Evolutionary conservation across 768 basidiomycete genomes (phyloP).

Genomic region (Calvatia gigantea): DNA sequence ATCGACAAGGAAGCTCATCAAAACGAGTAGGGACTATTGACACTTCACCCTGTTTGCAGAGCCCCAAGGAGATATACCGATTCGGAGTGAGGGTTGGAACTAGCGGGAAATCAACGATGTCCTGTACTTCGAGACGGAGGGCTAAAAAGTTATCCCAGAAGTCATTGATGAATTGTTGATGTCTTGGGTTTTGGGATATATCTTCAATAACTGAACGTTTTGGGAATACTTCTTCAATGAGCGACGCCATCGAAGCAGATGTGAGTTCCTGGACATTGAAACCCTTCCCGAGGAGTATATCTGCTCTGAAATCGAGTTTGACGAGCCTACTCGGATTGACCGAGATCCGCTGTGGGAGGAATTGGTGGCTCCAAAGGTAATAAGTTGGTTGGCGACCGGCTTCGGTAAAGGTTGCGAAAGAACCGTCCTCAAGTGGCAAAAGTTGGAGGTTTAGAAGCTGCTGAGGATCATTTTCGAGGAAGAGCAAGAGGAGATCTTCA

Average conservation of each 20-base stretch:
- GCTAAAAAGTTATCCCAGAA: slow-evolving; percentile 28
- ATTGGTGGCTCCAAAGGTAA: slow-evolving; percentile 7
- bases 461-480: slow-evolving; percentile 16
- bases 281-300: neutral
- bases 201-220: neutral
- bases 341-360: neutral
- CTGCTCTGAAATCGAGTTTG: neutral
- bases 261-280: slow-evolving; percentile 8
- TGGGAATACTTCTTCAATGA: slow-evolving; percentile 1
- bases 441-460: slow-evolving; percentile 28
- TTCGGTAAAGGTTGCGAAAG: slow-evolving; percentile 22
- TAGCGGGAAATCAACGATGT: slow-evolving; percentile 29
- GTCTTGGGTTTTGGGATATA: neutral
- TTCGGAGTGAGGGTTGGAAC: slow-evolving; percentile 25
- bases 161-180: slow-evolving; percentile 21
- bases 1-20: slow-evolving; percentile 14
- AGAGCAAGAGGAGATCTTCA: slow-evolving; percentile 21
- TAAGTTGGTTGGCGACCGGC: slow-evolving; percentile 23
- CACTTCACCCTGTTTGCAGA: slow-evolving; percentile 22
- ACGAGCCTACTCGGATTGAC: neutral
- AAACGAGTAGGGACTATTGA: slow-evolving; percentile 19
- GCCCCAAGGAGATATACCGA: slow-evolving; percentile 28
- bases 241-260: neutral
- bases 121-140: slow-evolving; percentile 12
- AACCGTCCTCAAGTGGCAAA: slow-evolving; percentile 31